Conservation (phyloP, 2,329 filamentous ascomycete genomes). For the Penicillium sp. region DNA sequence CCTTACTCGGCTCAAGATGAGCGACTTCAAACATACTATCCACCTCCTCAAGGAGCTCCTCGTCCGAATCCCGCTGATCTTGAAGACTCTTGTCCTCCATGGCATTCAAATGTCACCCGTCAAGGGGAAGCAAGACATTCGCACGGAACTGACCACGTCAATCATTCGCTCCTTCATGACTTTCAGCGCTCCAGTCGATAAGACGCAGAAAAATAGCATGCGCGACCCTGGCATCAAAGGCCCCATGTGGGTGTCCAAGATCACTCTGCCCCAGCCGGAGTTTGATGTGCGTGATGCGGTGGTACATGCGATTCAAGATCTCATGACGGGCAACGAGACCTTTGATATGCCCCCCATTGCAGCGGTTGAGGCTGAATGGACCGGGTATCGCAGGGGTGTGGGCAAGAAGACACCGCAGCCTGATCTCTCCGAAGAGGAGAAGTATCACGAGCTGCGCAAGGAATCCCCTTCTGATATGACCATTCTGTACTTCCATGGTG, state of each 20-base stretch:
- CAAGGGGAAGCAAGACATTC: constrained; percentile 75
- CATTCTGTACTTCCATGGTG: constrained; percentile 51
- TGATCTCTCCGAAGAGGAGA: constrained; percentile 45
- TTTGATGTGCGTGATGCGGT: constrained; percentile 46
- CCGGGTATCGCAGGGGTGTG: constrained; percentile 44
- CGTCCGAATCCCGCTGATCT: constrained; percentile 42
- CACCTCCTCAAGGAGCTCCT: constrained; percentile 42
- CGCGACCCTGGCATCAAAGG: constrained; percentile 72
- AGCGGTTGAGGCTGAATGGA: constrained; percentile 50
- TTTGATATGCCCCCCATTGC: constrained; percentile 39
- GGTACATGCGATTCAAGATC: constrained; percentile 40
- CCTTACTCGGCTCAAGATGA: constrained; percentile 22
- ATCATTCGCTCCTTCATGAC: constrained; percentile 68
- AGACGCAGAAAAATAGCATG: constrained; percentile 64
- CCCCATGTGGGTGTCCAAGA: constrained; percentile 76
- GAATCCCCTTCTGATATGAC: constrained; percentile 44
- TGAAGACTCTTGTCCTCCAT: constrained; percentile 47
- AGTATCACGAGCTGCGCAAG: constrained; percentile 43
- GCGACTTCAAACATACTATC: constrained; percentile 23
- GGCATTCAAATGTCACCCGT: constrained; percentile 66
- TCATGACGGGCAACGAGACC: constrained; percentile 42
- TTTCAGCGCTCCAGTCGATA: constrained; percentile 55
- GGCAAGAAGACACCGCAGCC: constrained; percentile 40
- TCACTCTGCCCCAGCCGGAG: constrained; percentile 61
- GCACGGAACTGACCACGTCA: constrained; percentile 70